These are phyloP conservation scores for Cladosporium velox DNA, from an alignment of 2,329 filamentous ascomycete genomes.

Conservation along the genomic window DNA sequence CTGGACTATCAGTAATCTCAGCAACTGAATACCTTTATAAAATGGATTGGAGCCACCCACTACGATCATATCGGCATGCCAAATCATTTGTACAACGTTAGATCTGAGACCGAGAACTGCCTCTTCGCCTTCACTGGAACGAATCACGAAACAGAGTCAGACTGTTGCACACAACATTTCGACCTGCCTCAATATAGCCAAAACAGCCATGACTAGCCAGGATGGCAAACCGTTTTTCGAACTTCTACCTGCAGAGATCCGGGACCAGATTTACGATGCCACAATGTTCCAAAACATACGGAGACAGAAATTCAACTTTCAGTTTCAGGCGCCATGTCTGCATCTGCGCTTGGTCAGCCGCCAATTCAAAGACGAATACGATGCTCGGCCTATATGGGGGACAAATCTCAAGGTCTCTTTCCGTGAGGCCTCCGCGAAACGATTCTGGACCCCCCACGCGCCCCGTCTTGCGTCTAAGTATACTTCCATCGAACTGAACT, in stretches of 20 bases:
- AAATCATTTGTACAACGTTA: neutral
- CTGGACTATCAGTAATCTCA: neutral
- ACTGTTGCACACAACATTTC: neutral
- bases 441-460: neutral
- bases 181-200: neutral
- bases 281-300: neutral
- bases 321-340: neutral
- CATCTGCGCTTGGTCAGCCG: neutral
- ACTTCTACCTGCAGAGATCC: neutral
- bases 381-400: neutral
- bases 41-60: neutral
- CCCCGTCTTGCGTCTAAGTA: neutral
- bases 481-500: neutral
- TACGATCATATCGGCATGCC: neutral
- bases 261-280: neutral
- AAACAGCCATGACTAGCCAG: neutral
- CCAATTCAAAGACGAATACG: neutral
- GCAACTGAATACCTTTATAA: neutral
- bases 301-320: neutral
- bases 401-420: neutral
- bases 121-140: neutral
- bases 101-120: neutral
- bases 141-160: neutral
- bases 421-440: neutral
- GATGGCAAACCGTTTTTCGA: neutral